phyloP scores from a whole-genome alignment of 164 flowering plant species.

The Protea cynaroides region DNA sequence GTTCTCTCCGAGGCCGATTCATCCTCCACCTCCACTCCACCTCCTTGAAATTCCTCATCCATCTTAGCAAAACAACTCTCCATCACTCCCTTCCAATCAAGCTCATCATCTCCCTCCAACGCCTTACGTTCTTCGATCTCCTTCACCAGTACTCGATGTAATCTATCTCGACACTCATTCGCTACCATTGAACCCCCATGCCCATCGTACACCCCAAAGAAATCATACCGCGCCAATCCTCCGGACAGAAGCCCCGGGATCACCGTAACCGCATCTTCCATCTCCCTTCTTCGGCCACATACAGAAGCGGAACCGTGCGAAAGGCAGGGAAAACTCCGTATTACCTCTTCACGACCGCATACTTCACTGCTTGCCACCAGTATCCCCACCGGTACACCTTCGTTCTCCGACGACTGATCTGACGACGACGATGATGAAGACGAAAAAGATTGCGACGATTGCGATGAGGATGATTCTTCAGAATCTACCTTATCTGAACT shows the following conservation, averaged over 20 bases:
- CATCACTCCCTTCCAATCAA: slow-evolving; percentile 59
- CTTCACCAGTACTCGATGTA: slow-evolving; percentile 42
- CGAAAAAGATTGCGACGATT: not conserved
- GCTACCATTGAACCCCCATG: slow-evolving; percentile 80
- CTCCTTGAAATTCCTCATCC: slow-evolving; percentile 46
- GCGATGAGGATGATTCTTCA: too few species aligned
- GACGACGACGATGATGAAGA: slow-evolving; percentile 8
- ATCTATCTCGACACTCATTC: slow-evolving; percentile 42
- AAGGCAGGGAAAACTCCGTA: not conserved
- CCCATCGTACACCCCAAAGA: slow-evolving; percentile 77
- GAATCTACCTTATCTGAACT: not conserved
- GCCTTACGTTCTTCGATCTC: slow-evolving; percentile 17
- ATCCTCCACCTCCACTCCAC: slow-evolving; percentile 15
- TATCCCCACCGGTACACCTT: not conserved
- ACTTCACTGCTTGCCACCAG: not conserved
- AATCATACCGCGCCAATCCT: slow-evolving; percentile 30
- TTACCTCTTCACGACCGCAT: not conserved
- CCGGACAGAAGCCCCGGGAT: slow-evolving; percentile 27
- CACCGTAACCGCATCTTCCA: slow-evolving; percentile 74
- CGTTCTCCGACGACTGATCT: slow-evolving; percentile 6
- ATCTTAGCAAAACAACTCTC: slow-evolving; percentile 42
- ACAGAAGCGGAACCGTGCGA: slow-evolving; percentile 48
- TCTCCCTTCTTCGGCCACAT: slow-evolving; percentile 69
- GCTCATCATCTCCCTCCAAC: slow-evolving; percentile 1
- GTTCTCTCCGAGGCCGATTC: slow-evolving; percentile 20